Evolutionary conservation across 345 rosid species (phyloP).

Genomic region (Murraya paniculata): DNA sequence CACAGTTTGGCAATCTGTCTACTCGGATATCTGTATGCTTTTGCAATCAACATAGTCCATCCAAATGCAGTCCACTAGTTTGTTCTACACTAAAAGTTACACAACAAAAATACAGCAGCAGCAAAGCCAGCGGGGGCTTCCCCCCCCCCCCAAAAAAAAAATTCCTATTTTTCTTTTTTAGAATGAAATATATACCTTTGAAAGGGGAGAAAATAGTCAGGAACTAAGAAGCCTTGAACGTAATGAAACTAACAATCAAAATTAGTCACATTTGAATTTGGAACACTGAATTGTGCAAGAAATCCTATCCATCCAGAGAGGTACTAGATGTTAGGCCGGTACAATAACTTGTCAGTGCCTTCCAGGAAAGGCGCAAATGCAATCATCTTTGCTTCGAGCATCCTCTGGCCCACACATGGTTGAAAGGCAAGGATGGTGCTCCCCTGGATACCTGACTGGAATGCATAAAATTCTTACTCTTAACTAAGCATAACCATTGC

Average conservation of each 20-base stretch:
- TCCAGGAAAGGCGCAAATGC: background rate
- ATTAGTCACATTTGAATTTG: background rate
- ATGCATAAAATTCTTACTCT: background rate
- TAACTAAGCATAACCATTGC: background rate
- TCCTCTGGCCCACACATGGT: background rate
- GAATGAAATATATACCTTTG: background rate
- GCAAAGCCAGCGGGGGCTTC: background rate
- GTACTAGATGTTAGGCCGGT: background rate
- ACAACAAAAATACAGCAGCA: too few species aligned
- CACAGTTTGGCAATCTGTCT: background rate
- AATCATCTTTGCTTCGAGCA: background rate
- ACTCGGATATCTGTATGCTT: background rate
- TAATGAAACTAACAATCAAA: background rate
- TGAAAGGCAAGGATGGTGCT: background rate
- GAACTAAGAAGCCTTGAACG: background rate
- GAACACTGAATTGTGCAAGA: background rate
- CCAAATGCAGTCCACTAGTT: background rate
- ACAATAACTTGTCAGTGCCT: background rate
- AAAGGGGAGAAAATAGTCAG: background rate
- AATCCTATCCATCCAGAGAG: background rate
- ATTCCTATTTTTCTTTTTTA: too few species aligned
- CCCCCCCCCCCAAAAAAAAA: too few species aligned
- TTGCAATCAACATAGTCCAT: background rate
- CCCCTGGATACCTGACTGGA: background rate
- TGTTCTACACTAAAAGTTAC: background rate